phyloP scores from a whole-genome alignment of 1,284 basidiomycete species.

The Puccinia triticina region DNA sequence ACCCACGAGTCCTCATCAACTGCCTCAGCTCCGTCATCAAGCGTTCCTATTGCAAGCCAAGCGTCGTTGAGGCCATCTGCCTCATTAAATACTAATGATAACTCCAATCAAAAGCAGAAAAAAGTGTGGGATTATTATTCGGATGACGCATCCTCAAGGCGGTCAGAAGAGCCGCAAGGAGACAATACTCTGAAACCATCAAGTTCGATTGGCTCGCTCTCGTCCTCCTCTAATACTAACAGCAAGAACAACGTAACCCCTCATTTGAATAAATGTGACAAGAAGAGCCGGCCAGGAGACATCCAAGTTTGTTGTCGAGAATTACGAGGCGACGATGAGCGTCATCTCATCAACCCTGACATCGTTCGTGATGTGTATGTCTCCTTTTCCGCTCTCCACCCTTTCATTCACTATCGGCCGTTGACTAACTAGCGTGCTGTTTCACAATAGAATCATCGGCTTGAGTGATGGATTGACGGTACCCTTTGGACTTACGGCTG shows the following conservation, averaged over 20 bases:
- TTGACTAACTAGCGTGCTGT: neutral
- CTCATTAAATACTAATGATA: neutral
- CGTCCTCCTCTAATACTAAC: constrained; percentile 1
- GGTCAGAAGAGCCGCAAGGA: neutral
- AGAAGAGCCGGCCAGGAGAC: constrained; percentile 18
- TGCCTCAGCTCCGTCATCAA: neutral
- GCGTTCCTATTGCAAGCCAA: neutral
- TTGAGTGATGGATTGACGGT: constrained; percentile 94
- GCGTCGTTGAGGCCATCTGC: neutral
- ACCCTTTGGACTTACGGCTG: constrained; percentile 84
- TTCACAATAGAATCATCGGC: constrained; percentile 75
- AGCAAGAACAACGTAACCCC: neutral
- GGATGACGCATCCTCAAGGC: neutral
- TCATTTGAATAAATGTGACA: constrained; percentile 38
- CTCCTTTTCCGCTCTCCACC: constrained; percentile 4
- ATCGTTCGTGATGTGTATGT: constrained; percentile 78
- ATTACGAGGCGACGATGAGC: constrained; percentile 64
- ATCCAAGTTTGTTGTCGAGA: constrained; percentile 37
- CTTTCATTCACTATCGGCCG: neutral
- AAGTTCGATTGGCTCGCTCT: neutral
- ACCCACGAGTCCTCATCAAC: neutral
- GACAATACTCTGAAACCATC: constrained; percentile 1
- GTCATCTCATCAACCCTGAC: constrained; percentile 79
- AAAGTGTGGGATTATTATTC: constrained; percentile 19
- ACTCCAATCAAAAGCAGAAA: neutral